Conservation (phyloP, 2,329 filamentous ascomycete genomes). For the Colletotrichum cuscutae region DNA sequence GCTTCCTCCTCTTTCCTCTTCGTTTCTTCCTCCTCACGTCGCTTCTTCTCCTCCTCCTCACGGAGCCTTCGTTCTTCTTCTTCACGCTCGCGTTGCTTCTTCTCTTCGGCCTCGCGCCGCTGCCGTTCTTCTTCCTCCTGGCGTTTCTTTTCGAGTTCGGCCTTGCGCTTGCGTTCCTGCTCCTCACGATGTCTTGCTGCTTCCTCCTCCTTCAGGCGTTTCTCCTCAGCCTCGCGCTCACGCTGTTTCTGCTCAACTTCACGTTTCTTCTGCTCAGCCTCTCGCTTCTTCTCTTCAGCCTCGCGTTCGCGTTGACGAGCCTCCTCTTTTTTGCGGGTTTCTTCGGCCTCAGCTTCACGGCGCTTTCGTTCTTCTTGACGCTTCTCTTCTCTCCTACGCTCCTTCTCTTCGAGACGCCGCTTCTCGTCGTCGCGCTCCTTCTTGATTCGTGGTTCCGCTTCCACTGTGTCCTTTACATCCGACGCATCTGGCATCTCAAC, state of each 20-base stretch:
- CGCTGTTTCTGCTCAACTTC: constrained; percentile 46
- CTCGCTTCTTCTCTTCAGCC: constrained; percentile 30
- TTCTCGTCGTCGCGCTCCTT: constrained; percentile 51
- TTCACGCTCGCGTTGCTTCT: constrained; percentile 40
- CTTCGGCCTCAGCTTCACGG: constrained; percentile 46
- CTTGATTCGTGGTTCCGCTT: constrained; percentile 43
- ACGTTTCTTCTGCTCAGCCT: constrained; percentile 35
- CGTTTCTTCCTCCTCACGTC: constrained; percentile 49
- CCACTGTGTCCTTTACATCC: constrained; percentile 41
- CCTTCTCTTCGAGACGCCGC: constrained; percentile 43
- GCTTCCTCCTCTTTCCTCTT: constrained; percentile 51
- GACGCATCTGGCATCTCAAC: constrained; percentile 65
- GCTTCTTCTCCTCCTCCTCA: constrained; percentile 51
- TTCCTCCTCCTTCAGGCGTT: constrained; percentile 44
- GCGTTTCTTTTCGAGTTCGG: constrained; percentile 39
- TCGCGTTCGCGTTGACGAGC: constrained; percentile 31
- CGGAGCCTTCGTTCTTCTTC: constrained; percentile 43
- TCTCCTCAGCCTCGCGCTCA: constrained; percentile 51
- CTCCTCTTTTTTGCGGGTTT: constrained; percentile 45
- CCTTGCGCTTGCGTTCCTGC: constrained; percentile 43
- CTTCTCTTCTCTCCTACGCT: constrained; percentile 35
- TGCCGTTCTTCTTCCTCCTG: constrained; percentile 37
- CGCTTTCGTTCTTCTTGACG: constrained; percentile 38
- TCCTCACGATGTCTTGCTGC: constrained; percentile 44
- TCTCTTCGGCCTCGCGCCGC: constrained; percentile 40